Base-by-base conservation (phyloP, 805 yeast species). In the Priceomyces haplophilus region DNA sequence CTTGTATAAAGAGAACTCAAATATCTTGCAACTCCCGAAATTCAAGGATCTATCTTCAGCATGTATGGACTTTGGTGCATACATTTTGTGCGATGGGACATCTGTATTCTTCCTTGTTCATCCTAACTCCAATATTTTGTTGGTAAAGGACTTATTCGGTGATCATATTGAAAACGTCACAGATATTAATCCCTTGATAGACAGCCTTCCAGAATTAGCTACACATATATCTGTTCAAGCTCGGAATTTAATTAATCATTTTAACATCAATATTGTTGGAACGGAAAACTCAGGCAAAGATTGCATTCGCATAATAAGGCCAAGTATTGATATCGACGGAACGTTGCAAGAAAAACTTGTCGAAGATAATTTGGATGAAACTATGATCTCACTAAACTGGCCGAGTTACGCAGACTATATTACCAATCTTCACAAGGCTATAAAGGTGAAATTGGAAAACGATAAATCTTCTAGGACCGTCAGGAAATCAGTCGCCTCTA, bases 71-170 rank as follows among this genome's bases (percentile, higher is more conserved):
- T 88, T 88, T 34, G 95, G 96, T 6, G 89, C 86, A 7, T 88
- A 85, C 61, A 58, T 93, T 37, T 62, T 85, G 16, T 89, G 85
- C 67, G 79, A 87, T 53, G 91, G 95, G 15, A 69, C 67, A 17
- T 55, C 64, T 11, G 69, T 82, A 3, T 71, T 70, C 40, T 66
- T 90, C 29, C 84, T 86, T 80, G 67, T 90, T 33, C 88, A 85
- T 59, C 78, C 78, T 15, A 76, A 79, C 34, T 85, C 86, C 0
- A 81, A 83, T 50, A 79, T 83, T 7, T 61, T 79, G 44, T 68
- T 93, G 18, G 54, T 90, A 27, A 71, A 77, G 48, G 97, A 90
- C 59, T 62, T 93, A 43, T 82, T 91, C 54, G 96, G 91, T 0
- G 67, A 60, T 2, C 50, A 62, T 7, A 72, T 78, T 19, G 72